Evolutionary conservation across 2,329 filamentous ascomycete species (phyloP).

Genomic region (Ciborinia camelliae): DNA sequence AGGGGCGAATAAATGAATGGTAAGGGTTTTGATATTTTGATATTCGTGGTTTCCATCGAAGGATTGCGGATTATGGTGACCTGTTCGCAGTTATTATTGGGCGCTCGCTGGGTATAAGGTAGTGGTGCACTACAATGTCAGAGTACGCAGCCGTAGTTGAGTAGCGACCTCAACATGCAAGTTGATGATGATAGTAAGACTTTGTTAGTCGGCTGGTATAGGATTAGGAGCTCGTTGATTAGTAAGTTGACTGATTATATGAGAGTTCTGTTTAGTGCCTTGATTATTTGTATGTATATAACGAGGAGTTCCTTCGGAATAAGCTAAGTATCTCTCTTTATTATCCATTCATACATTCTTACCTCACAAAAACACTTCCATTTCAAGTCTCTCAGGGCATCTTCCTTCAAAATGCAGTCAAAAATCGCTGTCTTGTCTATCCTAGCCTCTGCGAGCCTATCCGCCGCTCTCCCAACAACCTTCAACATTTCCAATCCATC

Average conservation of each 20-base stretch:
- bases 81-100: no score
- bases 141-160: no score
- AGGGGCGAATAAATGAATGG: no score
- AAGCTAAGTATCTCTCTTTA: not conserved
- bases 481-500: constrained; percentile 5
- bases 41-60: no score
- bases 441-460: not conserved
- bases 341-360: not conserved
- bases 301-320: not conserved
- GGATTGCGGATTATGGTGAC: no score
- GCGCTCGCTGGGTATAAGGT: not conserved
- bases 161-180: not conserved
- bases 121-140: no score
- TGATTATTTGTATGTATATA: not conserved
- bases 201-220: not conserved
- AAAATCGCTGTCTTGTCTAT: not conserved
- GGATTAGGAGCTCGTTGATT: not conserved
- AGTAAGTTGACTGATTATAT: not conserved
- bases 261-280: not conserved
- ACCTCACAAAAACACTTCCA: not conserved
- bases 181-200: not conserved
- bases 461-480: not conserved
- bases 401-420: not conserved
- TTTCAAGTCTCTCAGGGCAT: not conserved
- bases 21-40: no score